These are phyloP conservation scores for Zygotorulaspora sp. DNA, from an alignment of 805 yeast species.

Conservation along the genomic window DNA sequence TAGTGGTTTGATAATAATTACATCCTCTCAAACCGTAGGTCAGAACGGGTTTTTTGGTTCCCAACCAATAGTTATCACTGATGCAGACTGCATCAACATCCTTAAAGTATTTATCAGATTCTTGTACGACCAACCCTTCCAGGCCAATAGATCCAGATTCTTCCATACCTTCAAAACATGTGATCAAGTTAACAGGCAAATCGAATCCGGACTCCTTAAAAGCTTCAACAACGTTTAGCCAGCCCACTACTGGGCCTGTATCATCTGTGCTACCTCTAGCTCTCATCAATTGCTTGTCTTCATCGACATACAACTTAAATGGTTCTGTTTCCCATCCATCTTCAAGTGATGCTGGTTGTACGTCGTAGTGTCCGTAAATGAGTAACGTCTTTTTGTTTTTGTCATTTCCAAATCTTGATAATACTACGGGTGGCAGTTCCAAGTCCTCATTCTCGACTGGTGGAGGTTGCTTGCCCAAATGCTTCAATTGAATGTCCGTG, in stretches of 20 bases:
- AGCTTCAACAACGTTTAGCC: slow-evolving; percentile 92
- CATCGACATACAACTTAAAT: slow-evolving; percentile 59
- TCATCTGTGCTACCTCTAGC: slow-evolving; percentile 98
- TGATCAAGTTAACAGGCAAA: slow-evolving; percentile 86
- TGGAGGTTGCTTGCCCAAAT: slow-evolving; percentile 88
- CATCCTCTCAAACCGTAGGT: slow-evolving; percentile 98
- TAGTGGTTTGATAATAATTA: slow-evolving; percentile 78
- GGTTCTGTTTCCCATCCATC: slow-evolving; percentile 98
- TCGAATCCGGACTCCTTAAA: slow-evolving; percentile 80
- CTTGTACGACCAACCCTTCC: slow-evolving; percentile 73
- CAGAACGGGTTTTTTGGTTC: slow-evolving; percentile 92
- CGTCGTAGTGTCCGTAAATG: slow-evolving; percentile 96
- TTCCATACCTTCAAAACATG: slow-evolving; percentile 99
- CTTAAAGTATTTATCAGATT: slow-evolving; percentile 76
- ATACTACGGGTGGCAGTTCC: slow-evolving; percentile 89
- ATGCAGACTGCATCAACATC: slow-evolving; percentile 92
- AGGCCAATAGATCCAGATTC: slow-evolving; percentile 94
- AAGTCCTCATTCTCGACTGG: slow-evolving; percentile 66
- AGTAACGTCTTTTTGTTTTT: slow-evolving; percentile 82
- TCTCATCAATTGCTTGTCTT: slow-evolving; percentile 62
- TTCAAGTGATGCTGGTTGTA: slow-evolving; percentile 87
- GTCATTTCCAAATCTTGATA: slow-evolving; percentile 80
- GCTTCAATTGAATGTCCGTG: slow-evolving; percentile 72
- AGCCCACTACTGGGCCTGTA: slow-evolving; percentile 96
- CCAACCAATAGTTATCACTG: slow-evolving; percentile 97